Base-by-base conservation (phyloP, 495 filamentous ascomycete species). In the Neurospora sp. region DNA sequence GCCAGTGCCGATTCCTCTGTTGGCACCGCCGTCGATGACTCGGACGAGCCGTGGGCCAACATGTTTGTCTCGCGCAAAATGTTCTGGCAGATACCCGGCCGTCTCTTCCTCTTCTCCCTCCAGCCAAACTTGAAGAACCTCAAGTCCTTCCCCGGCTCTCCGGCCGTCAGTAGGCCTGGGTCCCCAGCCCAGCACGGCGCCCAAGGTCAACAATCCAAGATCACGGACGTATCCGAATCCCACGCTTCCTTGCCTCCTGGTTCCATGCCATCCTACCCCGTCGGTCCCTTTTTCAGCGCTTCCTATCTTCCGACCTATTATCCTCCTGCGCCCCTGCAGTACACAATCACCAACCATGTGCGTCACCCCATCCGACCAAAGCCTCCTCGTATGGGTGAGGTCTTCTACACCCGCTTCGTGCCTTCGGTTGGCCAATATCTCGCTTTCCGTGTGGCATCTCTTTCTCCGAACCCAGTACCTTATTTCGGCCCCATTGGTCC, bases 81-180 rank as follows among this genome's bases (percentile, higher is more conserved):
- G 76, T 98, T 98, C 83, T 99, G 96, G 96, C 96, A 98, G 80
- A 83, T 96, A 9, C 93, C 96, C 73, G 88, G 92, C 3, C 88
- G 93, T 9, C 85, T 96, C 35, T 97, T 96, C 81, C 89, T 98
- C 27, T 97, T 97, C 81, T 92, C 92, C 0, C 84, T 94, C 39
- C 87, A 90, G n/a, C 93, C 94, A 5, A 76, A 75, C 44, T 6
- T 74, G 70, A 79, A 82, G 75, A 71, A 79, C 69, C 75, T 76
- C 71, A 86, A 85, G 9, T 89, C 89, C 0, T 88, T 86, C 71
- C 87, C 90, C 3, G 86, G 85, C 8, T 85, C 86, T 40, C 89
- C 91, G 1, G 74, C 61, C 18, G 69, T 45, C n/a, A 85, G 84
- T 44, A 83, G 88, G 9, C 88, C 89, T 39, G 84, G 84, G 1